Percentiles rank a stretch among this genome's conserved stretches.
These are phyloP conservation scores for Pochonia chlamydosporia DNA, from an alignment of 2,329 filamentous ascomycete species.

Conservation along the genomic window DNA sequence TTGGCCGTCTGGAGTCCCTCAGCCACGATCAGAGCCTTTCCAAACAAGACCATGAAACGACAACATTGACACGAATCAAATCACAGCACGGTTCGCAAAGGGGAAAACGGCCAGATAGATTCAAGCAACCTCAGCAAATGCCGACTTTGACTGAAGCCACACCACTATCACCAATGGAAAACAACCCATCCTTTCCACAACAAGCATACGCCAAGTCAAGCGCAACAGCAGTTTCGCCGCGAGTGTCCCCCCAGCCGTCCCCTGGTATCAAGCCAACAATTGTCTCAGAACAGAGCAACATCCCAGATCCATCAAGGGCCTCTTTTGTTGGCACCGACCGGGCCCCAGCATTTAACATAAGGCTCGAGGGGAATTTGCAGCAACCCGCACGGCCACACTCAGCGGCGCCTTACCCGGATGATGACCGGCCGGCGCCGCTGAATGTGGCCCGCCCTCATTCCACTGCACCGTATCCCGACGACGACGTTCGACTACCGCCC, in stretches of 20 bases:
- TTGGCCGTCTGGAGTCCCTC: constrained; percentile 75
- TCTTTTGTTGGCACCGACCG: constrained; percentile 30
- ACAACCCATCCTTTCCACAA: constrained; percentile 13
- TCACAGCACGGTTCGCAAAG: constrained; percentile 67
- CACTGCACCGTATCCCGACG: constrained; percentile 47
- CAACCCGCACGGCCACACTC: constrained; percentile 41
- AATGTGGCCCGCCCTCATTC: constrained; percentile 39
- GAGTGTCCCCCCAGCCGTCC: constrained; percentile 35
- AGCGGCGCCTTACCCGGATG: constrained; percentile 64
- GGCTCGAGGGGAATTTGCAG: constrained; percentile 30
- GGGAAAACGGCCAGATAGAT: constrained; percentile 54
- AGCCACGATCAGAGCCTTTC: constrained; percentile 77
- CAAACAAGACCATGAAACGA: constrained; percentile 86
- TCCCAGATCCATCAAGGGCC: constrained; percentile 41
- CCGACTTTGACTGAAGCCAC: constrained; percentile 43
- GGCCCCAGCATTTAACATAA: constrained; percentile 46
- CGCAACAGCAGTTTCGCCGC: constrained; percentile 22
- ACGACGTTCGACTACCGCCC: constrained; percentile 33
- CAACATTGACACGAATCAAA: constrained; percentile 83
- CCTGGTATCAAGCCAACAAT: constrained; percentile 32
- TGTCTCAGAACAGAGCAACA: constrained; percentile 33
- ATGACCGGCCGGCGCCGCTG: constrained; percentile 53
- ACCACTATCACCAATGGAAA: constrained; percentile 22
- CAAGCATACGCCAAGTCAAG: constrained; percentile 6
- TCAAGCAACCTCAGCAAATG: constrained; percentile 45